Percentiles rank a stretch among this genome's conserved stretches.
Evolutionary conservation across 768 basidiomycete species (phyloP).

Genomic region (Russula sp.): DNA sequence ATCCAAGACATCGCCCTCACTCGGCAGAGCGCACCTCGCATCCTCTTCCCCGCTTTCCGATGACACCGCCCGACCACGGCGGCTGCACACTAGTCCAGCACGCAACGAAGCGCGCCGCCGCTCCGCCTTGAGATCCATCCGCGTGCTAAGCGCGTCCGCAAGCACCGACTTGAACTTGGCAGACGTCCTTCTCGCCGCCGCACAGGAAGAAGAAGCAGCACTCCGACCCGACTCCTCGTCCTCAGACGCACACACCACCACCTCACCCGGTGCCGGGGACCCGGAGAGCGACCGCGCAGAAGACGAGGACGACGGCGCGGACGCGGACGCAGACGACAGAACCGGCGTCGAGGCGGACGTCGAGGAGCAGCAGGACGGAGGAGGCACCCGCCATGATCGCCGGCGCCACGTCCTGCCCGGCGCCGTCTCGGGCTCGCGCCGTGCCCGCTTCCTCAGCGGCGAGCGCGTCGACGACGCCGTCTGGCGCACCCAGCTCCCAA

Average conservation of each 20-base stretch:
- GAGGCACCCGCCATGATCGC: not conserved
- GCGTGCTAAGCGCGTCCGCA: slow-evolving; percentile 15
- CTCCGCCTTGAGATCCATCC: slow-evolving; percentile 14
- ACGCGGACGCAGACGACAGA: not conserved
- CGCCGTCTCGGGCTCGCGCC: not conserved
- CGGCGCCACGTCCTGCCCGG: not conserved
- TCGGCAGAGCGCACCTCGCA: not conserved
- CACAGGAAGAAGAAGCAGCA: not conserved
- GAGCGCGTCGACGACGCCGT: not conserved
- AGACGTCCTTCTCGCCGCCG: not conserved
- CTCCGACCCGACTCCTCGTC: not conserved
- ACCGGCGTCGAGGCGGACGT: slow-evolving; percentile 12
- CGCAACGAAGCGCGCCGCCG: slow-evolving; percentile 5
- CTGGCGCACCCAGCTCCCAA: not conserved
- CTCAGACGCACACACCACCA: not conserved
- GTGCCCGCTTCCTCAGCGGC: slow-evolving; percentile 5
- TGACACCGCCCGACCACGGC: not conserved
- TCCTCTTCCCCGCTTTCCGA: not conserved
- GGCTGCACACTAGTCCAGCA: not conserved
- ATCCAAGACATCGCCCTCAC: slow-evolving; percentile 18
- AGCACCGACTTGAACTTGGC: slow-evolving; percentile 10
- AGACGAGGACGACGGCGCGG: not conserved
- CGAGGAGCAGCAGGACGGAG: not conserved
- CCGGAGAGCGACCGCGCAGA: not conserved
- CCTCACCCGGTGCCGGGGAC: not conserved